Conservation (phyloP, 768 basidiomycete species). For the Lyophyllum shimeji region DNA sequence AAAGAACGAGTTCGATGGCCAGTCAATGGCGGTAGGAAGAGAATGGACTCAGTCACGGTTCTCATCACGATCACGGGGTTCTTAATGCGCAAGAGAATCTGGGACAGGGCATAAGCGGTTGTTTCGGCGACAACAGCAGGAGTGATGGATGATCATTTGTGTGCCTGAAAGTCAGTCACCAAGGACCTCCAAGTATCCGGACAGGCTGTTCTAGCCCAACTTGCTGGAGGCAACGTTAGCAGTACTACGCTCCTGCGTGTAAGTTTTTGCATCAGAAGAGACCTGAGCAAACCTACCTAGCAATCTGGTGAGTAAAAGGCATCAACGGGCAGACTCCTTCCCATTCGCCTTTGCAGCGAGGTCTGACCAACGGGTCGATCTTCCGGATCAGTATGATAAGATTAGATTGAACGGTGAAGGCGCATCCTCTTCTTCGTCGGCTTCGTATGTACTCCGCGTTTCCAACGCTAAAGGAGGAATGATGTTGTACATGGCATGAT, state of each 20-base stretch:
- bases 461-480: background rate
- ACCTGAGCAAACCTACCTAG: too few species aligned
- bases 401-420: background rate
- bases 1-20: background rate
- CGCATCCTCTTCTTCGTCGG: too few species aligned
- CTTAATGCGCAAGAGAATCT: background rate
- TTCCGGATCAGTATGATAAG: background rate
- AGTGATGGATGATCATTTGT: background rate
- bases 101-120: background rate
- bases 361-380: too few species aligned
- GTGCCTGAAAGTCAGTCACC: background rate
- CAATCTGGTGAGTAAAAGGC: too few species aligned
- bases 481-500: background rate
- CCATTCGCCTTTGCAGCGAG: too few species aligned
- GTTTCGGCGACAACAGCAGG: background rate
- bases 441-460: too few species aligned
- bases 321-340: too few species aligned
- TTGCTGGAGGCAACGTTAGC: too few species aligned
- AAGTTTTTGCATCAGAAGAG: too few species aligned
- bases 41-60: slow-evolving; percentile 4
- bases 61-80: background rate
- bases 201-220: too few species aligned
- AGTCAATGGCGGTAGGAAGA: slow-evolving; percentile 3
- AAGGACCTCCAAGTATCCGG: background rate
- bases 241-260: too few species aligned